Percentiles rank a stretch among this genome's conserved stretches.
phyloP scores from a whole-genome alignment of 345 rosid species.

The Syzygium jambos region DNA sequence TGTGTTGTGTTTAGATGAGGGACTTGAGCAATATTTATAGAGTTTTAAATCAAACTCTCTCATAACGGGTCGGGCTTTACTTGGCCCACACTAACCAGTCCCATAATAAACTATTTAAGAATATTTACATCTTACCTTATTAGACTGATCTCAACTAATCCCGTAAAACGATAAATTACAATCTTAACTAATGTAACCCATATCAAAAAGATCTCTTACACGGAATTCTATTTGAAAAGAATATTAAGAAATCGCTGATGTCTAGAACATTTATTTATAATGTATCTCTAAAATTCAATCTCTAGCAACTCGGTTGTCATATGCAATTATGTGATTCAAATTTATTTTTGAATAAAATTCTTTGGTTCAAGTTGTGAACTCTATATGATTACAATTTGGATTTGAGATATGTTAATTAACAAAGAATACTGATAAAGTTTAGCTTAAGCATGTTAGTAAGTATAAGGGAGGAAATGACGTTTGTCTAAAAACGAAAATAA shows the following conservation, averaged over 20 bases:
- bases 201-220: no score
- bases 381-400: not conserved
- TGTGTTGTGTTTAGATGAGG: no score
- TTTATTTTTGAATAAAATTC: not conserved
- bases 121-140: no score
- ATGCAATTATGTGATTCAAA: not conserved
- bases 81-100: no score
- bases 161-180: no score
- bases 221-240: not conserved
- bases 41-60: no score
- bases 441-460: not conserved
- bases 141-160: no score
- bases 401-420: not conserved
- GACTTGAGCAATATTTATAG: no score
- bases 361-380: not conserved
- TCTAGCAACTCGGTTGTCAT: not conserved
- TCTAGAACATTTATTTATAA: not conserved
- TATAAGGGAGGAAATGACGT: not conserved
- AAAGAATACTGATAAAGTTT: not conserved
- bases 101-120: no score
- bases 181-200: no score
- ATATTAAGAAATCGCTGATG: not conserved
- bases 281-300: not conserved
- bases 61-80: no score
- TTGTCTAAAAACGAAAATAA: not conserved